Evolutionary conservation across 129 eudicot species (phyloP).

Genomic region (Lactuca saligna): DNA sequence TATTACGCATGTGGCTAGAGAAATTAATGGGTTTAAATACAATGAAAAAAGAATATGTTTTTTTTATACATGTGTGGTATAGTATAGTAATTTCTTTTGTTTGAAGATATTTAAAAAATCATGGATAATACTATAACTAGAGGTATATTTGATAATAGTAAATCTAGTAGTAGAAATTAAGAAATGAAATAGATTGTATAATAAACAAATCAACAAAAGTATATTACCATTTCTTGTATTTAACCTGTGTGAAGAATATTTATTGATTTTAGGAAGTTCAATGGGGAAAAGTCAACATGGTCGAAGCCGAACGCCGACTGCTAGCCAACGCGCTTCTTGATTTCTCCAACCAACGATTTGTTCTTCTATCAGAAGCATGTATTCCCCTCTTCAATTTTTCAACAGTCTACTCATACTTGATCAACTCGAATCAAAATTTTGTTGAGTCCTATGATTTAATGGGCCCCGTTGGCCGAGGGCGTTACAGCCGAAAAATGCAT

Average conservation of each 20-base stretch:
- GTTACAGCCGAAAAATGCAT: slow-evolving; percentile 51
- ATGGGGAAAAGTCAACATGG: slow-evolving; percentile 82
- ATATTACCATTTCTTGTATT: background rate
- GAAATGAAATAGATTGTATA: background rate
- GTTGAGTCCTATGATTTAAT: slow-evolving; percentile 62
- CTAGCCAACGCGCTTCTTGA: slow-evolving; percentile 91
- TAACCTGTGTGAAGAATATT: background rate
- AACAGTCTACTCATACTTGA: slow-evolving; percentile 61
- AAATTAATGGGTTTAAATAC: background rate
- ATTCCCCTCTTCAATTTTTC: slow-evolving; percentile 82
- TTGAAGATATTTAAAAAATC: too few relatives aligned
- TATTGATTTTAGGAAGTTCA: slow-evolving; percentile 49
- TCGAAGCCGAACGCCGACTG: slow-evolving; percentile 79
- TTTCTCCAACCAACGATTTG: slow-evolving; percentile 71
- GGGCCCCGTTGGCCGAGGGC: slow-evolving; percentile 72
- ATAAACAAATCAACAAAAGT: background rate
- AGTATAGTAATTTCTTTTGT: background rate
- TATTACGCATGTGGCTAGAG: slow-evolving; percentile 5
- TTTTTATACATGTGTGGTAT: background rate
- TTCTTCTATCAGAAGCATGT: slow-evolving; percentile 91
- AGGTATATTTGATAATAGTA: too few relatives aligned
- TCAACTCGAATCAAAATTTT: slow-evolving; percentile 54
- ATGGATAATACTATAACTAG: too few relatives aligned
- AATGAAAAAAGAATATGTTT: too few relatives aligned
- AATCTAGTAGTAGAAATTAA: too few relatives aligned